Evolutionary conservation across 345 rosid species (phyloP).

Genomic region (Balakata baccata): DNA sequence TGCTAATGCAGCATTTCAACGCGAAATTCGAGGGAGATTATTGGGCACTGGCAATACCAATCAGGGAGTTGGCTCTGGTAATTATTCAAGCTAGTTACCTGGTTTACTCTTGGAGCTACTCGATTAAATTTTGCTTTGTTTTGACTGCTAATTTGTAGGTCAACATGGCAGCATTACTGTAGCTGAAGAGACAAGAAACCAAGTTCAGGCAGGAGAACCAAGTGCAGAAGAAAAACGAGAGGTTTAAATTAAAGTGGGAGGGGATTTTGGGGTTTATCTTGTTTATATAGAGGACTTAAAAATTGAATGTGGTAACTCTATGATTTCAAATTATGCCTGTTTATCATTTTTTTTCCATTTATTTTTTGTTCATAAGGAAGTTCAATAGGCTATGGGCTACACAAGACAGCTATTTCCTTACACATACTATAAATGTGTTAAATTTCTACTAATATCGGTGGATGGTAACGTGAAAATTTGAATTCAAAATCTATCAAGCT

Average conservation of each 20-base stretch:
- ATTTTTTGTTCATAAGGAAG: too few relatives aligned
- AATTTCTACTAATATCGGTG: too few relatives aligned
- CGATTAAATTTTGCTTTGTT: too few relatives aligned
- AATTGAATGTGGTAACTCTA: neutral
- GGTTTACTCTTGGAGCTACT: neutral
- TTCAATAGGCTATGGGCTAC: too few relatives aligned
- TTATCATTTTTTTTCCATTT: too few relatives aligned
- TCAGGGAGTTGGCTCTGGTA: conserved; percentile 37
- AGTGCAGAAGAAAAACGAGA: conserved; percentile 44
- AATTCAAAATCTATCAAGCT: too few relatives aligned
- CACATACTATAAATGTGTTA: too few relatives aligned
- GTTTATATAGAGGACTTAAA: conserved; percentile 26
- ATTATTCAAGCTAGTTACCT: conserved; percentile 3
- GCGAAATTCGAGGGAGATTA: conserved; percentile 44
- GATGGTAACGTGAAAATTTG: too few relatives aligned
- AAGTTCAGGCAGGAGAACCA: conserved; percentile 41
- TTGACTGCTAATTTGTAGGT: conserved; percentile 22
- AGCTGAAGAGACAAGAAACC: conserved; percentile 46
- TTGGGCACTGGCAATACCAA: conserved; percentile 11
- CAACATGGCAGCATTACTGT: conserved; percentile 36
- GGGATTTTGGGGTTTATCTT: neutral
- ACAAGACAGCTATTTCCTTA: too few relatives aligned
- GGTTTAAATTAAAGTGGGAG: conserved; percentile 14
- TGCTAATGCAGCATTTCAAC: conserved; percentile 27
- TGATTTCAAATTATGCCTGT: neutral